phyloP scores from a whole-genome alignment of 495 filamentous ascomycete genomes.

The Talaromyces wortmannii region DNA sequence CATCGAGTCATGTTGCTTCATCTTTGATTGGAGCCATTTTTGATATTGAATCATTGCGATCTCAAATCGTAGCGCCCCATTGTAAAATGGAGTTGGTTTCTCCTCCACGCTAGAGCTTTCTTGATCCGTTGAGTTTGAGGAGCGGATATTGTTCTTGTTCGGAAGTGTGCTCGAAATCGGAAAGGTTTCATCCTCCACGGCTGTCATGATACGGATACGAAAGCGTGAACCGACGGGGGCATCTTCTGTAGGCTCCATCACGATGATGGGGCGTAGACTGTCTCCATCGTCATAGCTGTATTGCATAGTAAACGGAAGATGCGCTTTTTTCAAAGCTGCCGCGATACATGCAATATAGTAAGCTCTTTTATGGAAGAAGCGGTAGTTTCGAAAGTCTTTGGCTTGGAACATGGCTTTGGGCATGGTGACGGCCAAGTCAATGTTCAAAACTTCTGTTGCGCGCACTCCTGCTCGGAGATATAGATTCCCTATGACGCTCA shows the following conservation, averaged over 20 bases:
- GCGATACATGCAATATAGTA: constrained; percentile 84
- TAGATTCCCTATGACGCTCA: constrained; percentile 90
- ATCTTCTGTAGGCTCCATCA: constrained; percentile 36
- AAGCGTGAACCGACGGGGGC: constrained; percentile 28
- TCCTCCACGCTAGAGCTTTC: constrained; percentile 19
- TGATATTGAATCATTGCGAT: constrained; percentile 63
- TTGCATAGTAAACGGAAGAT: constrained; percentile 46
- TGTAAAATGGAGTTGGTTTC: constrained; percentile 76
- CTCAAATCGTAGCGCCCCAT: constrained; percentile 78
- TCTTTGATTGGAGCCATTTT: constrained; percentile 57
- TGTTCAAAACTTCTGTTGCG: constrained; percentile 42
- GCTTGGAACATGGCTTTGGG: constrained; percentile 75
- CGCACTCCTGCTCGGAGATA: constrained; percentile 66
- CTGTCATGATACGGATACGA: constrained; percentile 72
- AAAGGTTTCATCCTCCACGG: constrained; percentile 60
- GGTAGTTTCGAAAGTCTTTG: constrained; percentile 88
- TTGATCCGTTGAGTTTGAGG: constrained; percentile 25
- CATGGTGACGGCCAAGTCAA: constrained; percentile 86
- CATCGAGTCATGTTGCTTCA: constrained; percentile 63
- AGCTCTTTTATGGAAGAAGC: constrained; percentile 92
- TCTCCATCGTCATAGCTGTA: constrained; percentile 74
- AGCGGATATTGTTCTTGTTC: constrained; percentile 62
- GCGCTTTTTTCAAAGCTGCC: constrained; percentile 52
- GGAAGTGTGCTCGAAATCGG: constrained; percentile 59
- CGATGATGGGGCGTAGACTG: constrained; percentile 64